Evolutionary conservation across 2,329 filamentous ascomycete genomes (phyloP).

Genomic region (Chrysoporthe deuterocubensis): DNA sequence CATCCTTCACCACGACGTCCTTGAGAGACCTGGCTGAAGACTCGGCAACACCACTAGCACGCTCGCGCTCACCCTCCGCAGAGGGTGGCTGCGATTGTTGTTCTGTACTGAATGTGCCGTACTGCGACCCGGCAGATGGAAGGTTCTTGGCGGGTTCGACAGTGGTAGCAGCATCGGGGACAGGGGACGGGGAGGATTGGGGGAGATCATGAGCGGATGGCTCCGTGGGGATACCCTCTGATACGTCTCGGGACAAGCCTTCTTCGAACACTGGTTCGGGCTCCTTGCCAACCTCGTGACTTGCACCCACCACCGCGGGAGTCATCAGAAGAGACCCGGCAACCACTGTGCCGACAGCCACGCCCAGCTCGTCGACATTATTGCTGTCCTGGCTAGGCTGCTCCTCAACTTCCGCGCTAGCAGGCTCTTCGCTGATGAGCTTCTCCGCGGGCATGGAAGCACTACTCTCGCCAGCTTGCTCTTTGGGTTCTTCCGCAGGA

Average conservation of each 20-base stretch:
- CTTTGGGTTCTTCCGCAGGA: neutral
- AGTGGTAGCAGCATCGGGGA: constrained; percentile 29
- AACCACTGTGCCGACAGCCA: constrained; percentile 7
- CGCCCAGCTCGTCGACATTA: neutral
- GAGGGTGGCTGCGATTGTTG: constrained; percentile 23
- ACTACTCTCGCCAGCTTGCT: neutral
- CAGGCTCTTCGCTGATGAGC: constrained; percentile 1
- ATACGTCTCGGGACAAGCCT: constrained; percentile 16
- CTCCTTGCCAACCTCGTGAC: constrained; percentile 1
- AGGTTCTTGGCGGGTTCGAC: constrained; percentile 25
- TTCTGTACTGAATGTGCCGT: constrained; percentile 28
- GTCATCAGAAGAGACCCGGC: constrained; percentile 17
- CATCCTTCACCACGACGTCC: constrained; percentile 28
- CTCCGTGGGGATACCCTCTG: constrained; percentile 27
- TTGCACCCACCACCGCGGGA: constrained; percentile 12
- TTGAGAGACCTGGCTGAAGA: constrained; percentile 30
- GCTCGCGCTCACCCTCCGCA: constrained; percentile 25
- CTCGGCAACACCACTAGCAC: constrained; percentile 24
- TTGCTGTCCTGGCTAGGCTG: neutral
- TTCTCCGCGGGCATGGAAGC: neutral
- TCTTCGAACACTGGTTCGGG: constrained; percentile 13
- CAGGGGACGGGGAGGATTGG: constrained; percentile 14
- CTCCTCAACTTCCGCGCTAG: neutral
- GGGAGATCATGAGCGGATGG: constrained; percentile 29
- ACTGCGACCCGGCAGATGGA: constrained; percentile 30